Conservation (phyloP, 768 basidiomycete genomes). For the Podaxis sp. region DNA sequence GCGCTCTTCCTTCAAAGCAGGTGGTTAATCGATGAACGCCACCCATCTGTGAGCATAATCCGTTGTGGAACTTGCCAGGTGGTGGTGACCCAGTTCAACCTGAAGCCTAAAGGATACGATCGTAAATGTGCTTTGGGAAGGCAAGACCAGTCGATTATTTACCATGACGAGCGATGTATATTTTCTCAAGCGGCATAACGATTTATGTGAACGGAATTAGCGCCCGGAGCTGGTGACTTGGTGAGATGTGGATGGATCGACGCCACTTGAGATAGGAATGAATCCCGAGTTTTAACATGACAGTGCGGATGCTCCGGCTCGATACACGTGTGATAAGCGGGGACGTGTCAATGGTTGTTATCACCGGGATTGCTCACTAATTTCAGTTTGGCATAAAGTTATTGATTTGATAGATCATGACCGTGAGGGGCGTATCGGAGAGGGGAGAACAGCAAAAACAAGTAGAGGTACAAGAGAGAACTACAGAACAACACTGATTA, state of each 20-base stretch:
- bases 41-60: not conserved
- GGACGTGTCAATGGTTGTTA: not conserved
- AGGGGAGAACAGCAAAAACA: constrained; percentile 8
- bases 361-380: not conserved
- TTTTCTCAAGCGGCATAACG: constrained; percentile 52
- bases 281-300: not conserved
- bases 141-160: not conserved
- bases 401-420: constrained; percentile 17
- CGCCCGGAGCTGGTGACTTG: not conserved
- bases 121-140: not conserved
- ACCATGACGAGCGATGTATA: constrained; percentile 74
- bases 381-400: constrained; percentile 1
- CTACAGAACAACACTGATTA: constrained; percentile 2
- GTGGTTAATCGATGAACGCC: constrained; percentile 13
- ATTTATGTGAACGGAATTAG: not conserved
- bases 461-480: constrained; percentile 3
- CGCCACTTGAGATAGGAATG: not conserved
- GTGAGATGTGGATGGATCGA: constrained; percentile 1
- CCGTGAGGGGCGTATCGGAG: constrained; percentile 18
- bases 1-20: constrained; percentile 49
- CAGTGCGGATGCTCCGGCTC: not conserved
- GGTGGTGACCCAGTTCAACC: constrained; percentile 69
- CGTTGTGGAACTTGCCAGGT: constrained; percentile 53
- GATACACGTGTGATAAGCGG: constrained; percentile 12
- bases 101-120: constrained; percentile 50